phyloP scores from a whole-genome alignment of 805 yeast species.

The Saccharomycopsis lassenensis region DNA sequence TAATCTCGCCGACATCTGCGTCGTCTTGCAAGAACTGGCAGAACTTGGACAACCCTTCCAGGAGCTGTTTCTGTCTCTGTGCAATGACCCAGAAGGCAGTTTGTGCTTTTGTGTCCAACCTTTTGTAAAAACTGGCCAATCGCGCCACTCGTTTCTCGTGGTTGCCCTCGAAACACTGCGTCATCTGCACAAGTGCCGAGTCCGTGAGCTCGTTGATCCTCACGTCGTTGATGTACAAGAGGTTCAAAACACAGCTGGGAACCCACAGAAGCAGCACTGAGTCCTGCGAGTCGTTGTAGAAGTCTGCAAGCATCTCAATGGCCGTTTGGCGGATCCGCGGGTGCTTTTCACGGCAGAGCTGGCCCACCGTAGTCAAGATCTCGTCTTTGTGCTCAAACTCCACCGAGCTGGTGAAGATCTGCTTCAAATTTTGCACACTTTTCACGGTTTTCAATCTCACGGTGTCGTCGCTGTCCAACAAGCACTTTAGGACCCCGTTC shows the following conservation, averaged over 20 bases:
- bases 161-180: conserved; percentile 23
- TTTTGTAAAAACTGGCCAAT: conserved; percentile 35
- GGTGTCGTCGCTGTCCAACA: conserved; percentile 64
- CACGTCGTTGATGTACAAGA: conserved; percentile 65
- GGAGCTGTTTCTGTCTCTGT: conserved; percentile 53
- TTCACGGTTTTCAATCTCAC: conserved; percentile 56
- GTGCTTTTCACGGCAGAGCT: conserved; percentile 65
- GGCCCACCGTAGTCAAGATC: conserved; percentile 46
- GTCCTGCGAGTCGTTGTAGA: conserved; percentile 32
- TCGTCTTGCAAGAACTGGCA: too few relatives aligned
- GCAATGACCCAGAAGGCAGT: conserved; percentile 59
- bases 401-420: too few relatives aligned
- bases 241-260: conserved; percentile 54
- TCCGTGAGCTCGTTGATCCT: conserved; percentile 60
- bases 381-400: too few relatives aligned
- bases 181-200: conserved; percentile 41
- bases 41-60: conserved; percentile 39
- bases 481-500: conserved; percentile 52
- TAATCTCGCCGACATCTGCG: too few relatives aligned
- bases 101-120: conserved; percentile 45
- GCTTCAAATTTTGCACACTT: too few relatives aligned
- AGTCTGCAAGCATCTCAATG: conserved; percentile 40
- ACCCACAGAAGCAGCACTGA: conserved; percentile 36
- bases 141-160: conserved; percentile 38
- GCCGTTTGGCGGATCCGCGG: conserved; percentile 53